Base-by-base conservation (phyloP, 441 rosid species). In the Biscutella laevigata region DNA sequence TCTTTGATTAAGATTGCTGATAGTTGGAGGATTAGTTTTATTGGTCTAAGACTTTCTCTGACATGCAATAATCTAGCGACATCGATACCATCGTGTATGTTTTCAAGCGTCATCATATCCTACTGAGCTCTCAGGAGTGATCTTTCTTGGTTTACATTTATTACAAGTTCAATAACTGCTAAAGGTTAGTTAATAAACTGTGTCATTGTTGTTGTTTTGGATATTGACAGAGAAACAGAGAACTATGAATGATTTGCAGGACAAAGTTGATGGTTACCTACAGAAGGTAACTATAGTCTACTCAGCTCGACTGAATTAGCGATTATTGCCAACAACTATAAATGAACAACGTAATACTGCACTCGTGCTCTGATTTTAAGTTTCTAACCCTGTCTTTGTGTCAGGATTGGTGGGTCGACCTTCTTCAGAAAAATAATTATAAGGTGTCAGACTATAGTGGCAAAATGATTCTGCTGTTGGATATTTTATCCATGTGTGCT, bases 371-470 rank as follows among this genome's bases (percentile, higher is more conserved):
- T 52, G 26, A 37, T 43, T 37, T 17, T 69, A 39, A 57, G 27
- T 32, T 43, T 37, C 17, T 63, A 45, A 53, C 53, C 26, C 27
- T 20, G 61, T 45, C 42, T 44, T 38, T 28, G 40, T 70, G 30
- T 46, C 71, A 94, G 99, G 89, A 73, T 70, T 90, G 99, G 99
- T 94, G 99, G 96, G 83, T 81, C 68, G 95, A 90, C 76, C 86
- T 94, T 72, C 87, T 94, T 65, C 76, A 58, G 42, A 81, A 79
- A 62, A 77, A 77, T 66, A 83, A 74, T 70, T 94, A 73, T 64
- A 85, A 72, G 70, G 88, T 80, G 65, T 68, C 75, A 30, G 77
- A 74, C 57, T 83, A 82, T 68, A 85, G 99, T 61, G 99, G 99
- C 53, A 94, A 94, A 81, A 87, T 94, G 96, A 95, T 94, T 60